Evolutionary conservation across 257 asterid species (phyloP), one percentile per base, ranked within the genome.

Genomic region (Ajuga chamaepitys): DNA sequence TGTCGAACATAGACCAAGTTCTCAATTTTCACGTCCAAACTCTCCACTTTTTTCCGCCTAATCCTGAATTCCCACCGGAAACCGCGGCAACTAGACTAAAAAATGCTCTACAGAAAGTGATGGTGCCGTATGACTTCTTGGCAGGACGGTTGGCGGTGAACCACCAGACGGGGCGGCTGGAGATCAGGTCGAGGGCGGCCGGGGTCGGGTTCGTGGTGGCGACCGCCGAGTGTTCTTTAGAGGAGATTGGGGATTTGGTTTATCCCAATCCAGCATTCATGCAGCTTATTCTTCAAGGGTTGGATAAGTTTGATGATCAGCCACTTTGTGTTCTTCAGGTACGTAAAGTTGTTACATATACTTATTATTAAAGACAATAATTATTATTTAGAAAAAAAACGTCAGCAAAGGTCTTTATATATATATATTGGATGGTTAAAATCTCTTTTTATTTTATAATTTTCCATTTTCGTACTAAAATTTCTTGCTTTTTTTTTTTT

Each of bases 321-420:
- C 96, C 96, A 13, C 93, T 86, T 7, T 81, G 83, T 80, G 81
- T 84, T 66, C n/a, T 86, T 70, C 96, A 91, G 96, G 97, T 89
- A 82, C 13, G 12, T 40, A 41, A 25, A 41, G 41, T 24, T 54
- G 1, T 24, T 41, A 14, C 14, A 53, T 30, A 13, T n/a, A 2
- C 40, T n/a, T n/a, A n/a, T n/a, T n/a, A n/a, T n/a, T n/a, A n/a
- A n/a, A n/a, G n/a, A n/a, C n/a, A n/a, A n/a, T n/a, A n/a, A n/a
- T n/a, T n/a, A n/a, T n/a, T n/a, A n/a, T n/a, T n/a, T n/a, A n/a
- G n/a, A n/a, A n/a, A n/a, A n/a, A n/a, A n/a, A n/a, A n/a, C n/a
- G n/a, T n/a, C n/a, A n/a, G n/a, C n/a, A n/a, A n/a, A n/a, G n/a
- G n/a, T n/a, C n/a, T n/a, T n/a, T n/a, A n/a, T n/a, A n/a, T n/a